Percentiles rank a stretch among this genome's conserved stretches.
Evolutionary conservation across 805 yeast genomes (phyloP).

Genomic region (Barnettozyma californica): DNA sequence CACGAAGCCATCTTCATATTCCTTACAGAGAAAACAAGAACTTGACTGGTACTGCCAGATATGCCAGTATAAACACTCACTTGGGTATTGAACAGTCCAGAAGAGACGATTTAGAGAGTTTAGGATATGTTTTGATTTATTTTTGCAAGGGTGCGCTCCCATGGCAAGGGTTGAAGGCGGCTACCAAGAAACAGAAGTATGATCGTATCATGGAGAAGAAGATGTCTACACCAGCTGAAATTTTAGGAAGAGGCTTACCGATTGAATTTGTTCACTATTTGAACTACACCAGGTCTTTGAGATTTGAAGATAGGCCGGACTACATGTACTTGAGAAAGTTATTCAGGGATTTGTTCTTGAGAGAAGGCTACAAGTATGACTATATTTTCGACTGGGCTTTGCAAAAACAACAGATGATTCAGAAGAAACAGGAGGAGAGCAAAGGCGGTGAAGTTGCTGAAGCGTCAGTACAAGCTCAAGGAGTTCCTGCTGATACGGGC

Average conservation of each 20-base stretch:
- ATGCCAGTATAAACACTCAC: constrained; percentile 93
- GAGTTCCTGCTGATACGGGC: neutral
- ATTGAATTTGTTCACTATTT: constrained; percentile 80
- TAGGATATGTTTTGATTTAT: constrained; percentile 91
- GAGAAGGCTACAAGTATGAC: constrained; percentile 88
- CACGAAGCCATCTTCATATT: constrained; percentile 88
- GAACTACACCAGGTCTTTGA: constrained; percentile 80
- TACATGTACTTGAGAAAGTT: constrained; percentile 82
- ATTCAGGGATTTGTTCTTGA: constrained; percentile 81
- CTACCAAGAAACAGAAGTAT: constrained; percentile 93
- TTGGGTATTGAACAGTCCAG: constrained; percentile 95
- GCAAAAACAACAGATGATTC: constrained; percentile 61
- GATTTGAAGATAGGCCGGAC: constrained; percentile 96
- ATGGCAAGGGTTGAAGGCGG: constrained; percentile 98
- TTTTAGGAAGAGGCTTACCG: constrained; percentile 88
- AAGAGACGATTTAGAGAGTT: constrained; percentile 92
- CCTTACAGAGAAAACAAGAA: constrained; percentile 96
- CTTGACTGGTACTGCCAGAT: constrained; percentile 95
- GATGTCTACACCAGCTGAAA: constrained; percentile 82
- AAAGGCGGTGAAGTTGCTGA: constrained; percentile 1
- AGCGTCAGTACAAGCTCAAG: neutral
- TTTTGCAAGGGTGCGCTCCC: constrained; percentile 95
- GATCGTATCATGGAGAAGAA: constrained; percentile 95
- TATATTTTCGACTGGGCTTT: constrained; percentile 97
- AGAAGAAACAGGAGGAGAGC: constrained; percentile 9